Conservation (phyloP, 139 green algal genomes). For the Coelastrella sp. region DNA sequence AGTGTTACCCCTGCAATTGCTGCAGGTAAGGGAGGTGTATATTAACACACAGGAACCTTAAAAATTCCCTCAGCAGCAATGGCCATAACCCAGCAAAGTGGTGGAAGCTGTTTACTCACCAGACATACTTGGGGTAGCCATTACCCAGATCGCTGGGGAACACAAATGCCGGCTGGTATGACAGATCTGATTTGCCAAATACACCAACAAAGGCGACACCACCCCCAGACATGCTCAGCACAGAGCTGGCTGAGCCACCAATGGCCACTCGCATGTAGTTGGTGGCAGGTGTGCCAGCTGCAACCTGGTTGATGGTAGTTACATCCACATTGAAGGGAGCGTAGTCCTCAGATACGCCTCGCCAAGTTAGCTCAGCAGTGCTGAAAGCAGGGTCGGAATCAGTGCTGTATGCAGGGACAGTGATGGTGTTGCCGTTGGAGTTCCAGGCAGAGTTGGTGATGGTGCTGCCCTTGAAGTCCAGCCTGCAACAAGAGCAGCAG, state of each 20-base stretch:
- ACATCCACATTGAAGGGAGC: conserved; percentile 19
- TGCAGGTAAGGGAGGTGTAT: not conserved
- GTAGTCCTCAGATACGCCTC: conserved; percentile 28
- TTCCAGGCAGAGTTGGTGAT: not conserved
- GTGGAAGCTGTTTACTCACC: not conserved
- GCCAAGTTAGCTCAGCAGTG: conserved; percentile 18
- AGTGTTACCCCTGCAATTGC: not conserved
- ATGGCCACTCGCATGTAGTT: not conserved
- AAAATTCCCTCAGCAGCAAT: not conserved
- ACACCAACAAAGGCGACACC: conserved; percentile 13
- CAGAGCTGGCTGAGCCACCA: not conserved
- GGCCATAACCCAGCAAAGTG: too few species aligned
- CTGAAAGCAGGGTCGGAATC: not conserved
- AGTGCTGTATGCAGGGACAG: not conserved
- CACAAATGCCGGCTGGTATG: conserved; percentile 14
- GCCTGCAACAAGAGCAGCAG: conserved; percentile 12
- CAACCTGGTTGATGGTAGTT: not conserved
- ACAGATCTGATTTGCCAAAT: not conserved
- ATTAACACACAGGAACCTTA: not conserved
- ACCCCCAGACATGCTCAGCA: not conserved
- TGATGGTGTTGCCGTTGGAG: not conserved
- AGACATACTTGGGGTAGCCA: not conserved
- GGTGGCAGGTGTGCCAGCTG: not conserved
- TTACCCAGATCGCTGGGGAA: not conserved
- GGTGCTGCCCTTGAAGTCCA: not conserved